These are phyloP conservation scores for Sequoiadendron giganteum DNA, from an alignment of 75 land plant species.

Conservation along the genomic window DNA sequence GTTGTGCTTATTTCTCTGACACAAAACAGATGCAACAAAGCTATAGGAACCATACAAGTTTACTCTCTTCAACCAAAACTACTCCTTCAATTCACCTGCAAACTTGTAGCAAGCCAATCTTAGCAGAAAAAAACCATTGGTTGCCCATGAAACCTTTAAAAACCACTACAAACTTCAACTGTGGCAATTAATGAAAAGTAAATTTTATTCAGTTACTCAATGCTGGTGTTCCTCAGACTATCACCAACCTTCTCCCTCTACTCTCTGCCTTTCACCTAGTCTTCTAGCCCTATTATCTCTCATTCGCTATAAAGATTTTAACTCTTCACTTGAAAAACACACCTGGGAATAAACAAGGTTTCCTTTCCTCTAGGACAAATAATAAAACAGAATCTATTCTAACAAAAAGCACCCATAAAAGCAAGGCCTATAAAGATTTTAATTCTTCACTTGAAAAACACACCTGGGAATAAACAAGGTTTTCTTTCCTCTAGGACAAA, in stretches of 20 bases:
- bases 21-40: not conserved
- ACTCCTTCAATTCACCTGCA: too few species aligned
- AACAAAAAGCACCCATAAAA: not conserved
- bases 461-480: not conserved
- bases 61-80: too few species aligned
- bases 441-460: not conserved
- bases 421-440: not conserved
- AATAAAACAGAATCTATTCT: not conserved
- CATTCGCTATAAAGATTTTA: not conserved
- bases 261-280: not conserved
- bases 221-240: not conserved
- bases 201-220: not conserved
- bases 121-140: too few species aligned
- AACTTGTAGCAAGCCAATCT: too few species aligned
- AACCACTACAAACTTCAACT: too few species aligned
- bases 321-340: not conserved
- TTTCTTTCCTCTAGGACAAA: not conserved
- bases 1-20: not conserved
- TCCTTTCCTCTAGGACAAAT: not conserved
- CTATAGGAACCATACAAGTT: too few species aligned
- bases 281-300: not conserved
- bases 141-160: too few species aligned
- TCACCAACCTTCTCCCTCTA: not conserved
- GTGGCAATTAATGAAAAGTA: too few species aligned
- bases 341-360: not conserved